Evolutionary conservation across 352 stramenopile species (phyloP).

Genomic region (Pythium volutum): DNA sequence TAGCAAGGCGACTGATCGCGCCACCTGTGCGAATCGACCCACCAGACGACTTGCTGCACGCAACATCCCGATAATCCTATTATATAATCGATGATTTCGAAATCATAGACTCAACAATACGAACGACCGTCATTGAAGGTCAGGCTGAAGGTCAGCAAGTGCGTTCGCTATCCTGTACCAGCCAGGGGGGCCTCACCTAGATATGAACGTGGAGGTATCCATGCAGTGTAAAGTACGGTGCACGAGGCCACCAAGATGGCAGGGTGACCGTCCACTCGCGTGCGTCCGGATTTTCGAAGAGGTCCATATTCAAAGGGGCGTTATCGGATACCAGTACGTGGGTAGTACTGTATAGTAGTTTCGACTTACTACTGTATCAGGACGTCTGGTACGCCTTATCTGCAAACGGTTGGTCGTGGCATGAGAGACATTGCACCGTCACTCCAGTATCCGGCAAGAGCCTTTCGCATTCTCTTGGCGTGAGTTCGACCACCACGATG

Average conservation of each 20-base stretch:
- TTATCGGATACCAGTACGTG: neutral
- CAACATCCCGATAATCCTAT: neutral
- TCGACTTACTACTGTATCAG: too few relatives aligned
- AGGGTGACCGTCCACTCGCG: neutral
- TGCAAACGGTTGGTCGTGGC: too few relatives aligned
- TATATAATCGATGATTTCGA: neutral
- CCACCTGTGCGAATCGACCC: neutral
- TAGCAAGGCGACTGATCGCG: neutral
- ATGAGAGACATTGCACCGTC: neutral
- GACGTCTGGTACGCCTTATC: too few relatives aligned
- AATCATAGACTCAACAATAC: too few relatives aligned
- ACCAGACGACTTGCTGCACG: conserved; percentile 1
- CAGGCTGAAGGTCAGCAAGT: too few relatives aligned
- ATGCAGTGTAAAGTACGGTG: neutral
- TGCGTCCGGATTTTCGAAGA: neutral
- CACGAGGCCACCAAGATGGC: conserved; percentile 2
- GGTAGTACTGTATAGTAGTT: too few relatives aligned
- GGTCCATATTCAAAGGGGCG: neutral
- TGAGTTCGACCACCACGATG: neutral
- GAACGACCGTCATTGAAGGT: too few relatives aligned
- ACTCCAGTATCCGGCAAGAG: conserved; percentile 22
- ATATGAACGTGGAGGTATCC: neutral
- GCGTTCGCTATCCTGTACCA: too few relatives aligned
- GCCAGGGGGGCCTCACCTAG: neutral
- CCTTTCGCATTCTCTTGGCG: neutral